Conservation (phyloP, 371 early-diverging fungal genomes). For the Mucor velutinosus region DNA sequence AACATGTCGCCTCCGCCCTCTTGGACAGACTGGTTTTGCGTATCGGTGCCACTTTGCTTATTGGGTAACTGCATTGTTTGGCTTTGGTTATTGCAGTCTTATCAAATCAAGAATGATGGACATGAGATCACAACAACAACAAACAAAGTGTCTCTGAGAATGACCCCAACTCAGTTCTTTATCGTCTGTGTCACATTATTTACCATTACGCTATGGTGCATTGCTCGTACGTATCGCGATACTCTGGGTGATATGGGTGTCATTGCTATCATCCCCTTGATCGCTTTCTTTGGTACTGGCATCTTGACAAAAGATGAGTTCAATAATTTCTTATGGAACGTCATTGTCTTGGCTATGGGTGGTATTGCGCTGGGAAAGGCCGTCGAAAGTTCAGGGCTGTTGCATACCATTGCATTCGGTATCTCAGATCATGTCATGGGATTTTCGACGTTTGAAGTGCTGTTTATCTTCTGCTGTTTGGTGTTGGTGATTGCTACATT, state of each 20-base stretch:
- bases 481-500: constrained; percentile 87
- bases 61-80: constrained; percentile 72
- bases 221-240: constrained; percentile 59
- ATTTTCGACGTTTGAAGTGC: constrained; percentile 67
- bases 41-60: constrained; percentile 63
- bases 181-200: constrained; percentile 62
- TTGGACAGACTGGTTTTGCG: constrained; percentile 68
- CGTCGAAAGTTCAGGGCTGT: constrained; percentile 73
- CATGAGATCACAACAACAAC: constrained; percentile 52
- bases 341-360: constrained; percentile 89
- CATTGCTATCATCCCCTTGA: constrained; percentile 77
- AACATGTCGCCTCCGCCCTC: constrained; percentile 77
- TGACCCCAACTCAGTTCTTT: constrained; percentile 65
- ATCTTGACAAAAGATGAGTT: constrained; percentile 83
- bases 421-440: constrained; percentile 70
- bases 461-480: constrained; percentile 68
- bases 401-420: constrained; percentile 73
- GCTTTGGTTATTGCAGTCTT: constrained; percentile 59
- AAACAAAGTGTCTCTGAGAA: not conserved
- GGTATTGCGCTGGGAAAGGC: constrained; percentile 85
- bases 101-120: constrained; percentile 60
- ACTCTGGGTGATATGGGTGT: constrained; percentile 84
- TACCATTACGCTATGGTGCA: constrained; percentile 83
- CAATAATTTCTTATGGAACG: constrained; percentile 77
- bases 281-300: constrained; percentile 82